A percentile compares a stretch with the other conserved stretches of the same genome.
Conservation (phyloP, 192 early-diverging fungal genomes). For the Coemansia javaensis region DNA sequence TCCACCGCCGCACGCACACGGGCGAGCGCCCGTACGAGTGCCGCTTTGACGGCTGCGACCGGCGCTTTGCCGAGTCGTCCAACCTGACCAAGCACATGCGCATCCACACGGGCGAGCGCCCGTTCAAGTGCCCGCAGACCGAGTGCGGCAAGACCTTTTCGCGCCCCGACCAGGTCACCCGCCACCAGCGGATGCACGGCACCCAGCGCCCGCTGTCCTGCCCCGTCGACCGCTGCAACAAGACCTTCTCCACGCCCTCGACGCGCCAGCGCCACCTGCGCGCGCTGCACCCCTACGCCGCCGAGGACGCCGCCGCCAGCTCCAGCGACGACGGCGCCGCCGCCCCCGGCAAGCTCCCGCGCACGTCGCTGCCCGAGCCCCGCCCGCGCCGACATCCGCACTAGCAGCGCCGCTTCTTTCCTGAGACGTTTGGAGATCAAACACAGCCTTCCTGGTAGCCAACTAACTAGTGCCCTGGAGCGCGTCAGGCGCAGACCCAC, state of each 20-base stretch:
- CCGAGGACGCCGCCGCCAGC: neutral
- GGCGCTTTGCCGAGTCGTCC: constrained; percentile 51
- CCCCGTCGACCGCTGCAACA: constrained; percentile 28
- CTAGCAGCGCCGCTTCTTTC: too few relatives aligned
- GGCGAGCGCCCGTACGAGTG: constrained; percentile 71
- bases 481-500: too few relatives aligned
- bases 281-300: constrained; percentile 13
- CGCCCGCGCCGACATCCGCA: too few relatives aligned
- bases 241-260: constrained; percentile 30
- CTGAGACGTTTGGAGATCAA: too few relatives aligned
- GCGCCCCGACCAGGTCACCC: constrained; percentile 64
- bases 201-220: constrained; percentile 30
- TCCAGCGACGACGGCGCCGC: too few relatives aligned
- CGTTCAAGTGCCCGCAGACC: constrained; percentile 60
- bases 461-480: too few relatives aligned
- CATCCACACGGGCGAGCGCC: constrained; percentile 73
- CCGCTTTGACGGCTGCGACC: constrained; percentile 35
- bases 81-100: constrained; percentile 71
- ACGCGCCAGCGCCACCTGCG: constrained; percentile 36
- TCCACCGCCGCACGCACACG: constrained; percentile 65
- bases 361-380: too few relatives aligned
- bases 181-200: constrained; percentile 55
- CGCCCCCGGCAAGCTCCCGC: too few relatives aligned
- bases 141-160: constrained; percentile 72
- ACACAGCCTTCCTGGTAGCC: too few relatives aligned